Evolutionary conservation across 768 basidiomycete species (phyloP), one percentile per base, ranked within the genome.

Genomic region (Leccinum imitatum): DNA sequence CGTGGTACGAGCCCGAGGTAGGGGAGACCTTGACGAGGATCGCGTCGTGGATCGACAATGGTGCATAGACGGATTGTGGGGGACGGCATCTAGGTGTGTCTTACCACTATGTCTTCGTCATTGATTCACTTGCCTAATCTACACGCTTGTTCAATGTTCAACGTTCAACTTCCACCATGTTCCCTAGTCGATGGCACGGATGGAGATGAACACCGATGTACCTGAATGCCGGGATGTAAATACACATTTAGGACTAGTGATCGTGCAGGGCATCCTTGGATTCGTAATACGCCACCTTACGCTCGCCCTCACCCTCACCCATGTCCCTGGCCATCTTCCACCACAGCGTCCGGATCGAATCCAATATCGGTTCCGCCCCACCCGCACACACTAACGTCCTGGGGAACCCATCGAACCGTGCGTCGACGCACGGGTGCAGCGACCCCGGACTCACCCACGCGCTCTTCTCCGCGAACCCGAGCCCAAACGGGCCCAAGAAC

Each of bases 401-500:
- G 3, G 86, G 87, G 67, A 85, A 89, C 7, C 78, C 80, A 46
- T 75, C 74, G 69, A 87, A 89, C 53, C 74, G 65, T 8, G 80
- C 73, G 2, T 65, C 37, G 35, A 80, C 67, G 11, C 67, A 67
- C 1, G 79, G 71, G 50, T 80, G 67, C 23, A 77, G 64, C 5
- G 84, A 86, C 14, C 81, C 82, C 3, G 87, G 87, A 0, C 86
- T 88, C 27, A 89, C 75, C 64, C 85, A 87, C n/a, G 70, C 73
- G 58, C 80, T 85, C 13, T 72, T 73, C 14, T 80, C 78, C 10
- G 80, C 79, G 9, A 77, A 77, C 4, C 74, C 80, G 2, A 72
- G 59, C 6, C 80, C 83, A 55, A 84, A 79, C 1, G 81, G 78
- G 1, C 84, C 85, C 6, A 78, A 59, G 61, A 85, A 84, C 0